Base-by-base conservation (phyloP, 495 filamentous ascomycete genomes). In the Tuber aestivum region DNA sequence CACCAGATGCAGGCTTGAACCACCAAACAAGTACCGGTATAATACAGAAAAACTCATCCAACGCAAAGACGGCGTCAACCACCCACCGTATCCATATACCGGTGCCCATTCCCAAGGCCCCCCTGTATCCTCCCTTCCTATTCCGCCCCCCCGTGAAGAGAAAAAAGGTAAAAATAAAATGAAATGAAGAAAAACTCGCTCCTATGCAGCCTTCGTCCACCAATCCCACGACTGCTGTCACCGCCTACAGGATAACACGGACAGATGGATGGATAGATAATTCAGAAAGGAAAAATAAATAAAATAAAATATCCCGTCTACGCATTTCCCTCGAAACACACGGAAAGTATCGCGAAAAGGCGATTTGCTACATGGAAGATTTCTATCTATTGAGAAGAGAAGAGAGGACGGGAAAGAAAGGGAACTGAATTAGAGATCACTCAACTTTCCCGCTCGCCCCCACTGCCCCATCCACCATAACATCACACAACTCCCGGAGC, bases 361-460 rank as follows among this genome's bases (percentile, higher is more conserved):
- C 71, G 45, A 74, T 79, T 45, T 71, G 78, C 32, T 75, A 41
- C 70, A 32, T 27, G 20, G 23, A 73, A 56, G 10, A 21, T 48
- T 56, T 48, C 37, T 48, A 38, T 48, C 35, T 40, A 41, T n/a
- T n/a, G 14, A 44, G 72, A 70, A 73, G 69, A 75, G 74, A 69
- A 78, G 20, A 18, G 42, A 72, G 44, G 40, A 68, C 41, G 65
- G 80, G 48, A 61, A 27, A 76, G 20, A 44, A 71, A 38, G 69
- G n/a, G 44, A 69, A 74, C 75, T 70, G 72, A 71, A 75, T 72
- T 37, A 81, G 42, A 65, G 65, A 71, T 72, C 75, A 70, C 73
- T 74, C 75, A 77, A 38, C 27, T 68, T 44, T 42, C 61, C 71
- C 44, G 48, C 41, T 74, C 65, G 61, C 72, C 72, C 70, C 45